A percentile compares a stretch with the other conserved stretches of the same genome.
These are phyloP conservation scores for Aspergillus amoenus DNA, from an alignment of 2,329 filamentous ascomycete genomes.

Conservation along the genomic window DNA sequence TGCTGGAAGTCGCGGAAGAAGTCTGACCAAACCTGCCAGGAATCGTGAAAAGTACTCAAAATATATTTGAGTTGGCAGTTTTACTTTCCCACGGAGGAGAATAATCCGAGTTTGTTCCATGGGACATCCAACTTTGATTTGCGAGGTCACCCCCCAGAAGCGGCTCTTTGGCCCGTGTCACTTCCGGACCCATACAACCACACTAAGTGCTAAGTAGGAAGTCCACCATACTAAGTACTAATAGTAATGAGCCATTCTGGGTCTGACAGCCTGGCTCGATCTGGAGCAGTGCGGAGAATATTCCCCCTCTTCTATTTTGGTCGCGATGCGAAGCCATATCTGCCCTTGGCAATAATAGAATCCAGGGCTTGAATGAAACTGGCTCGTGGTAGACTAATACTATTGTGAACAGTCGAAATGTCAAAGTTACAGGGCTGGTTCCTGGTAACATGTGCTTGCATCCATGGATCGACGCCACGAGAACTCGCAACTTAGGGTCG, in stretches of 20 bases:
- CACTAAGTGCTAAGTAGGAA: no score
- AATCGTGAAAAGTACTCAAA: not conserved
- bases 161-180: slow-evolving; percentile 19
- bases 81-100: not conserved
- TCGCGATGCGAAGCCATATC: not conserved
- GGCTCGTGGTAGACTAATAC: no score
- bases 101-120: not conserved
- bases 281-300: slow-evolving; percentile 15
- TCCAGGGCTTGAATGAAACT: not conserved
- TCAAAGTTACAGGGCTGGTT: not conserved
- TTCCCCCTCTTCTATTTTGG: not conserved
- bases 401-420: no score
- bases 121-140: not conserved
- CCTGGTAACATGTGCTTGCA: not conserved
- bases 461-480: not conserved
- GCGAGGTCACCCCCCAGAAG: slow-evolving; percentile 9
- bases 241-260: no score
- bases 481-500: not conserved
- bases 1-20: not conserved
- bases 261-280: slow-evolving; percentile 3
- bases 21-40: not conserved
- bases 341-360: not conserved
- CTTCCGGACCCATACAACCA: slow-evolving; percentile 7
- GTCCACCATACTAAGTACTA: no score
- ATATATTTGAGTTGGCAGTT: not conserved